Conservation (phyloP, 257 asterid species). For the Scutellaria barbata region DNA sequence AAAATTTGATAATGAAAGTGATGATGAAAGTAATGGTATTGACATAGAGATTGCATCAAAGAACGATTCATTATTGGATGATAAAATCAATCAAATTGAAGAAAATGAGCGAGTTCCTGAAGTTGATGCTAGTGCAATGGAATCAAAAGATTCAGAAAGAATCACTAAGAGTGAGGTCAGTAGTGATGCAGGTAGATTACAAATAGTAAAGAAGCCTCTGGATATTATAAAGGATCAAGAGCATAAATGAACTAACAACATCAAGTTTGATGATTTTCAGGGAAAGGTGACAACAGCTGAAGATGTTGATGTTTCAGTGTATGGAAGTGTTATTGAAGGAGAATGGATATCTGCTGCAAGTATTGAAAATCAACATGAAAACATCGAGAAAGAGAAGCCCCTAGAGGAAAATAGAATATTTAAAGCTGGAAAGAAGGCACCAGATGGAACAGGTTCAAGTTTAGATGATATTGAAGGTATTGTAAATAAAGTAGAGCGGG, state of each 20-base stretch:
- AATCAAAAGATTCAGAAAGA: conserved; percentile 39
- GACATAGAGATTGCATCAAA: conserved; percentile 41
- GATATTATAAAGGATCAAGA: conserved; percentile 16
- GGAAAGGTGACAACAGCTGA: conserved; percentile 34
- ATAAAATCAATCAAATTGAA: conserved; percentile 40
- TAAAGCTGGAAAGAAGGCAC: conserved; percentile 25
- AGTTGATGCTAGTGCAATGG: conserved; percentile 33
- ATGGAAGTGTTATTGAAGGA: conserved; percentile 32
- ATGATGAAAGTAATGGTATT: conserved; percentile 40
- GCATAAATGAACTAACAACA: conserved; percentile 21
- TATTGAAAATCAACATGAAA: conserved; percentile 33
- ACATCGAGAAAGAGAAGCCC: conserved; percentile 35
- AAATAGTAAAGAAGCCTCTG: conserved; percentile 28
- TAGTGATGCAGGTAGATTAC: conserved; percentile 42
- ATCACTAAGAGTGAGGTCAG: conserved; percentile 51
- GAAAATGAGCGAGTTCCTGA: conserved; percentile 52
- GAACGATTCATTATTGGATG: conserved; percentile 34
- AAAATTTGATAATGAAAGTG: conserved; percentile 46
- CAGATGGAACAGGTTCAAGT: conserved; percentile 25
- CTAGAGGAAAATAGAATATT: conserved; percentile 5
- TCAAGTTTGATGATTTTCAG: conserved; percentile 41
- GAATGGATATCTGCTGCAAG: conserved; percentile 22
- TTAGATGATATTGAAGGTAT: conserved; percentile 21
- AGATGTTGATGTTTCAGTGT: conserved; percentile 30
- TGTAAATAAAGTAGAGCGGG: conserved; percentile 15